phyloP scores from a whole-genome alignment of 148 eudicot genomes.

The Silene latifolia region DNA sequence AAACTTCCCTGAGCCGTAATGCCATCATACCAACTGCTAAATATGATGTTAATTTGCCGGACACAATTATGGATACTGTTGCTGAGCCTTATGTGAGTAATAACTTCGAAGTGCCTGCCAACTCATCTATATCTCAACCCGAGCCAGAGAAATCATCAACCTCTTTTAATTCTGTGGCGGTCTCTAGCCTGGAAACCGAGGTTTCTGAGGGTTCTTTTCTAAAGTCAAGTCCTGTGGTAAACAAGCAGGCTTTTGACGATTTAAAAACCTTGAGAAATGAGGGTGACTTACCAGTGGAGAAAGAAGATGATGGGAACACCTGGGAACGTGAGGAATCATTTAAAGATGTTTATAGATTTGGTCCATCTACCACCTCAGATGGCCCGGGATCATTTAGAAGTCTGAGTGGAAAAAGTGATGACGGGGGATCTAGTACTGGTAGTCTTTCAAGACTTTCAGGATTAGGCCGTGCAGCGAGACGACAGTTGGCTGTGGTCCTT shows the following conservation, averaged over 20 bases:
- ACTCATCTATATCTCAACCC: conserved; percentile 19
- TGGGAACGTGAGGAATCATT: conserved; percentile 56
- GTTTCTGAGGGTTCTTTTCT: conserved; percentile 30
- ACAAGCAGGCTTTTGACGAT: conserved; percentile 33
- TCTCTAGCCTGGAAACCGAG: conserved; percentile 24
- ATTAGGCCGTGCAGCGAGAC: conserved; percentile 87
- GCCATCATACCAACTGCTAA: conserved; percentile 27
- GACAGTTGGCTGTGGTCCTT: conserved; percentile 69
- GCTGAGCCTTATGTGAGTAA: conserved; percentile 28
- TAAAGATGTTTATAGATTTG: conserved; percentile 38
- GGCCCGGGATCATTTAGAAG: conserved; percentile 77
- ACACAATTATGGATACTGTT: conserved; percentile 52
- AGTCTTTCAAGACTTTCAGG: conserved; percentile 89
- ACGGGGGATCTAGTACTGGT: conserved; percentile 65
- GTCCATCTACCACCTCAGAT: conserved; percentile 40
- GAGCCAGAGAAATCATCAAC: conserved; percentile 30
- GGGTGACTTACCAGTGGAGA: conserved; percentile 34
- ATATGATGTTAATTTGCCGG: conserved; percentile 49
- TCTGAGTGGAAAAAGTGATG: conserved; percentile 71
- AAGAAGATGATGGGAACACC: conserved; percentile 41
- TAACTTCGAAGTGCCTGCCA: conserved; percentile 38
- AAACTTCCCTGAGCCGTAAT: conserved; percentile 26
- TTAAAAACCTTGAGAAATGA: conserved; percentile 48
- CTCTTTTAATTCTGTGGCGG: conserved; percentile 23
- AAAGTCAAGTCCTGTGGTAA: conserved; percentile 20